Conservation (phyloP, 805 yeast species). For the Lachancea thermotolerans region DNA sequence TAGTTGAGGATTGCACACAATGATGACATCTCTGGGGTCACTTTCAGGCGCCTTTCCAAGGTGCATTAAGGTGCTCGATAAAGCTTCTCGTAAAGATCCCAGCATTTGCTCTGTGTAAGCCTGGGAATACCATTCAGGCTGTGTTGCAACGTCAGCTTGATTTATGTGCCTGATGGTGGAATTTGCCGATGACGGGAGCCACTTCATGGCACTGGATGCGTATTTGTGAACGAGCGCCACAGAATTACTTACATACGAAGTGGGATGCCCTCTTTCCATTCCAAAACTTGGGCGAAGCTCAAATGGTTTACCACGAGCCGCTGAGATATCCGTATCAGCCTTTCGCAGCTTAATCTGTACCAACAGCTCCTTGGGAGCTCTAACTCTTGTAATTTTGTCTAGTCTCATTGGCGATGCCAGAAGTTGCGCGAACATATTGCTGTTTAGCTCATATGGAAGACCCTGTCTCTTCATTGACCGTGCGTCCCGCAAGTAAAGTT, state of each 20-base stretch:
- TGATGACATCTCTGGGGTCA: too few relatives aligned
- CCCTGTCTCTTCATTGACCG: background rate
- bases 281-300: constrained; percentile 9
- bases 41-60: too few relatives aligned
- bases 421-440: constrained; percentile 35
- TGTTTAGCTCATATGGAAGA: constrained; percentile 13
- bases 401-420: constrained; percentile 40
- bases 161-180: constrained; percentile 3
- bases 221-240: constrained; percentile 1
- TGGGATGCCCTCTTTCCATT: constrained; percentile 10
- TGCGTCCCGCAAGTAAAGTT: constrained; percentile 12
- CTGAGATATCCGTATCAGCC: background rate
- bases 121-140: background rate
- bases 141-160: constrained; percentile 1
- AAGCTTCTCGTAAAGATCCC: background rate
- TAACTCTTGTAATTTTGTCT: constrained; percentile 32
- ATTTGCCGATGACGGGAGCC: constrained; percentile 6
- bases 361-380: constrained; percentile 36
- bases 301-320: background rate
- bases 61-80: background rate
- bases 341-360: constrained; percentile 10
- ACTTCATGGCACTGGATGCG: background rate
- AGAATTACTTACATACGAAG: constrained; percentile 21
- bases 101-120: background rate
- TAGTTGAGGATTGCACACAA: too few relatives aligned